phyloP scores from a whole-genome alignment of 352 stramenopile species.

The Blastocystis sp. region DNA sequence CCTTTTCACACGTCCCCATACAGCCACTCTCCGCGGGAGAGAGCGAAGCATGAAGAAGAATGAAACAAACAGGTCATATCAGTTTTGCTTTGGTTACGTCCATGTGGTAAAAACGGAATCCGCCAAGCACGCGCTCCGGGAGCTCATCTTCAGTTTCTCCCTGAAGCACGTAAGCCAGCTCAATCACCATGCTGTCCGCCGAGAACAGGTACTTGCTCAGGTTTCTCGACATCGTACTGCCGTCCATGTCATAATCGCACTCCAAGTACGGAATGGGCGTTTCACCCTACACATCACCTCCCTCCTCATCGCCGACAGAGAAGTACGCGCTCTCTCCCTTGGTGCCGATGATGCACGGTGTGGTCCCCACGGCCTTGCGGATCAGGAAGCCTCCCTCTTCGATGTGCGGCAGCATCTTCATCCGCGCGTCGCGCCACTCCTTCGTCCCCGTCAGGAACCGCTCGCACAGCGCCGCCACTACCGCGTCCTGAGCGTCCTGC shows the following conservation, averaged over 20 bases:
- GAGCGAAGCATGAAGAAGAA: neutral
- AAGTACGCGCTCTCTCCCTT: conserved; percentile 63
- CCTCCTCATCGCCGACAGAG: neutral
- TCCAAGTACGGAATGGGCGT: conserved; percentile 62
- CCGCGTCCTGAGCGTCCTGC: neutral
- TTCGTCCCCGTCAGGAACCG: conserved; percentile 35
- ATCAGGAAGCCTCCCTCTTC: conserved; percentile 68
- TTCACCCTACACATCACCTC: conserved; percentile 6
- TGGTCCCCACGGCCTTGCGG: conserved; percentile 54
- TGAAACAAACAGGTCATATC: neutral
- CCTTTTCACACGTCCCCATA: neutral
- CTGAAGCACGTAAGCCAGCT: conserved; percentile 65
- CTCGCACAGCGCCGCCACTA: neutral
- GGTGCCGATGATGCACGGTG: conserved; percentile 52
- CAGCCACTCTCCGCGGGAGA: neutral
- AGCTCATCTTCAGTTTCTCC: conserved; percentile 55
- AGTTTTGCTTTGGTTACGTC: conserved; percentile 3
- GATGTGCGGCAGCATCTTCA: conserved; percentile 66
- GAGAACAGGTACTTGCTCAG: conserved; percentile 57
- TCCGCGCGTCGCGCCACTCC: conserved; percentile 47
- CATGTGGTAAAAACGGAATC: conserved; percentile 55
- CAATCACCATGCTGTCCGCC: conserved; percentile 29
- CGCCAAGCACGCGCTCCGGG: conserved; percentile 45
- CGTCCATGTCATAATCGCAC: conserved; percentile 64
- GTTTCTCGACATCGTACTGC: conserved; percentile 54